Base-by-base conservation (phyloP, 768 basidiomycete genomes). In the Boletus edulis region DNA sequence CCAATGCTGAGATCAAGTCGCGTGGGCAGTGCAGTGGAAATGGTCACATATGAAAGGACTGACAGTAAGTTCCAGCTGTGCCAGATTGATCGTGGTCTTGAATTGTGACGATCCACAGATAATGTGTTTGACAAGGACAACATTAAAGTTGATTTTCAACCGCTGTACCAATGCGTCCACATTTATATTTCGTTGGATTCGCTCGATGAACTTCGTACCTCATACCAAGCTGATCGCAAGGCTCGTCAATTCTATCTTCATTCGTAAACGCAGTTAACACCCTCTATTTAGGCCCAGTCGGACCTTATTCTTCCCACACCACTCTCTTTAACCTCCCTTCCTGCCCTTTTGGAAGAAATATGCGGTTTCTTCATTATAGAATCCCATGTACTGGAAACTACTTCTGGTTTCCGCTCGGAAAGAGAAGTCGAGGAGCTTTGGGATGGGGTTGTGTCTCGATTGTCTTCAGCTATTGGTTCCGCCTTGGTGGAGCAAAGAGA, bases 361-460 rank as follows among this genome's bases (percentile, higher is more conserved):
- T 89, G 94, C 37, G 97, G 97, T 0, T 99, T 97, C 73, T 99
- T 98, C 74, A 94, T 99, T 54, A 86, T 98, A 60, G 97, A 99
- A 72, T 86, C 84, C 1, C 87, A 96, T 66, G 94, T 99, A 1
- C 80, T 98, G 8, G 84, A 87, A 60, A 92, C 92, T 0, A 92
- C 94, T 11, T 86, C 86, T 17, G 83, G 81, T 34, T 99, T 99
- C 74, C 84, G 97, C n/a, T 91, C 89, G 15, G 81, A 87, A 60
- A 80, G 86, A 43, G 94, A 98, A 60, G 87, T 98, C 3, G 94
- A 98, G 60, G 94, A 95, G 53, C 81, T 99, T 11, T 98, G 96
- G 96, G 91, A 96, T 58, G 84, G 84, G 13, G 82, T 98, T 52
- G 82, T 94, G 49, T 70, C 78, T 13, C 82, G 89, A 27, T 77